Conservation (phyloP, 306 rosid species). For the Cucumis hystrix region DNA sequence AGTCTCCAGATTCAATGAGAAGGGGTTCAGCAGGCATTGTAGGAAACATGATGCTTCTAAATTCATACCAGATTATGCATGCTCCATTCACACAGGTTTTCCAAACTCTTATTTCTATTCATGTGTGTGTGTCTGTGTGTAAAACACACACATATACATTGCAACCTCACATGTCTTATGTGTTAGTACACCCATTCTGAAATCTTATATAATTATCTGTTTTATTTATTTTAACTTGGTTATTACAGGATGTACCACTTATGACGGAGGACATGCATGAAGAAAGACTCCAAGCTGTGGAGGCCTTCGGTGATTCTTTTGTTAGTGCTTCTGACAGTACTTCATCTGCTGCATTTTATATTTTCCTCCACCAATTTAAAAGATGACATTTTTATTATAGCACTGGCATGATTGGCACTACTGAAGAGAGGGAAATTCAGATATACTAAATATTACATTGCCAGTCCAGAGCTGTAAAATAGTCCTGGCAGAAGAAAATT, state of each 20-base stretch:
- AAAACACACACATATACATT: not conserved
- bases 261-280: constrained; percentile 99
- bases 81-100: constrained; percentile 87
- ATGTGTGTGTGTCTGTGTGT: not conserved
- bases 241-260: constrained; percentile 66
- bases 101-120: not conserved
- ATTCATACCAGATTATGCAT: constrained; percentile 74
- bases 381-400: not conserved
- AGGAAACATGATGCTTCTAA: constrained; percentile 70
- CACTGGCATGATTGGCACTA: not conserved
- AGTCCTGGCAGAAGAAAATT: not conserved
- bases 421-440: not conserved
- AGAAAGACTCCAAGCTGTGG: constrained; percentile 90
- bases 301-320: constrained; percentile 73
- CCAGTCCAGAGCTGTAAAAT: not conserved
- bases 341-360: not conserved
- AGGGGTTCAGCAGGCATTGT: constrained; percentile 76
- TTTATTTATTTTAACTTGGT: not conserved
- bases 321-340: constrained; percentile 33
- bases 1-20: constrained; percentile 35
- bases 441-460: not conserved
- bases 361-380: not conserved
- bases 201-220: not conserved
- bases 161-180: too few relatives aligned
- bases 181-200: constrained; percentile 7